Evolutionary conservation across 2,329 filamentous ascomycete species (phyloP).

Genomic region (Fonsecaea nubica): DNA sequence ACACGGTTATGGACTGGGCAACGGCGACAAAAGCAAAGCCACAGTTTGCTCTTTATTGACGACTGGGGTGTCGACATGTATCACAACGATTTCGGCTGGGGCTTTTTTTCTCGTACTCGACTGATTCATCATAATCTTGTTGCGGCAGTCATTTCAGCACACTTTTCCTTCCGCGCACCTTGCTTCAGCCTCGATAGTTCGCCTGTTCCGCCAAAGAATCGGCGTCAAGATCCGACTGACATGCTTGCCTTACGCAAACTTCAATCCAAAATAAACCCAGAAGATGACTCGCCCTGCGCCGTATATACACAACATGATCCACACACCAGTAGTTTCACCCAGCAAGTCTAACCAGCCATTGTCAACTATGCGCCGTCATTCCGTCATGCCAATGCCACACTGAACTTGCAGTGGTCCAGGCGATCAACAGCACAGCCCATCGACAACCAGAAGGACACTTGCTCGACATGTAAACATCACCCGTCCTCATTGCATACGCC

Average conservation of each 20-base stretch:
- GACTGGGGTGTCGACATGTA: constrained; percentile 36
- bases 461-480: constrained; percentile 11
- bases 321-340: constrained; percentile 36
- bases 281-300: constrained; percentile 32
- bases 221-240: constrained; percentile 34
- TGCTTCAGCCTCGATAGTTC: constrained; percentile 38
- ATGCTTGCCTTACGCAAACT: constrained; percentile 36
- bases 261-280: constrained; percentile 30
- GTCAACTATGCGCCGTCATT: constrained; percentile 23
- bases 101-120: constrained; percentile 34
- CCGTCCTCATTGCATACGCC: neutral
- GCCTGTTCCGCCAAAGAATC: constrained; percentile 30
- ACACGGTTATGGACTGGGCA: constrained; percentile 32
- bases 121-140: constrained; percentile 35
- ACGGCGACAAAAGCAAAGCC: constrained; percentile 26
- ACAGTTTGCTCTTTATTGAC: constrained; percentile 31
- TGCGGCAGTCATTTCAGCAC: constrained; percentile 34
- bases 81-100: constrained; percentile 36
- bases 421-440: constrained; percentile 1
- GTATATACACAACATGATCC: constrained; percentile 31
- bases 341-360: constrained; percentile 22
- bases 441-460: constrained; percentile 5
- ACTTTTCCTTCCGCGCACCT: constrained; percentile 27
- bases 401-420: neutral
- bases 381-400: neutral